Evolutionary conservation across 495 filamentous ascomycete species (phyloP).

Genomic region (Entonaema liquescens): DNA sequence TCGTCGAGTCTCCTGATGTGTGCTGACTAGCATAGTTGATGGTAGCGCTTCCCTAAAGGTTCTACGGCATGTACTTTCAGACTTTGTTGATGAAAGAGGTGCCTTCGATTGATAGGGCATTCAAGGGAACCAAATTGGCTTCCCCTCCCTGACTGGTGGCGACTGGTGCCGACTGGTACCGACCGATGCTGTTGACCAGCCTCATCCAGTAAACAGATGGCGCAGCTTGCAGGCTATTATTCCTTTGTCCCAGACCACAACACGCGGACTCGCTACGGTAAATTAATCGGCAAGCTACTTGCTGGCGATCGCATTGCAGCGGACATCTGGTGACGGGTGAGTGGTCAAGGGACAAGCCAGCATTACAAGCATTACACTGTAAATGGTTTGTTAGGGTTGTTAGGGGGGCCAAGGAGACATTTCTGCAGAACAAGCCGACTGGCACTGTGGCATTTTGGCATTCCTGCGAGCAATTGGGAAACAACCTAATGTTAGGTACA

Average conservation of each 20-base stretch:
- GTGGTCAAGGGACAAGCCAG: conserved; percentile 19
- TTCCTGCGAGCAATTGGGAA: conserved; percentile 36
- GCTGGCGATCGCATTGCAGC: conserved; percentile 39
- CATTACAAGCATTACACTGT: neutral
- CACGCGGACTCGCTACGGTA: conserved; percentile 28
- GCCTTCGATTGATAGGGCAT: conserved; percentile 27
- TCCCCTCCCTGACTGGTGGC: conserved; percentile 7
- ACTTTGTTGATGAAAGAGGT: conserved; percentile 3
- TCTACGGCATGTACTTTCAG: conserved; percentile 10
- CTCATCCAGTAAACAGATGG: conserved; percentile 14
- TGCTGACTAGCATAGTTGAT: conserved; percentile 12
- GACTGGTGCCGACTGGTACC: conserved; percentile 1
- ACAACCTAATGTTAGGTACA: neutral
- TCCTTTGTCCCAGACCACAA: conserved; percentile 25
- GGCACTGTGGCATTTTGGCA: conserved; percentile 31
- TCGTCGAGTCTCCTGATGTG: conserved; percentile 33
- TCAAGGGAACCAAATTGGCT: conserved; percentile 26
- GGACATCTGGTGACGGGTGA: conserved; percentile 38
- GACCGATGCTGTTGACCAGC: conserved; percentile 24
- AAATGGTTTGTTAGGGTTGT: too few relatives aligned
- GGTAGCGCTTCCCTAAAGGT: neutral
- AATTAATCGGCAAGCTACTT: conserved; percentile 33
- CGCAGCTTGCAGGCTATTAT: conserved; percentile 32
- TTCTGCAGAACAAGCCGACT: conserved; percentile 40
- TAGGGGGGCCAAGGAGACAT: too few relatives aligned